Conservation (phyloP, 805 yeast genomes). For the Komagataella phaffii region DNA sequence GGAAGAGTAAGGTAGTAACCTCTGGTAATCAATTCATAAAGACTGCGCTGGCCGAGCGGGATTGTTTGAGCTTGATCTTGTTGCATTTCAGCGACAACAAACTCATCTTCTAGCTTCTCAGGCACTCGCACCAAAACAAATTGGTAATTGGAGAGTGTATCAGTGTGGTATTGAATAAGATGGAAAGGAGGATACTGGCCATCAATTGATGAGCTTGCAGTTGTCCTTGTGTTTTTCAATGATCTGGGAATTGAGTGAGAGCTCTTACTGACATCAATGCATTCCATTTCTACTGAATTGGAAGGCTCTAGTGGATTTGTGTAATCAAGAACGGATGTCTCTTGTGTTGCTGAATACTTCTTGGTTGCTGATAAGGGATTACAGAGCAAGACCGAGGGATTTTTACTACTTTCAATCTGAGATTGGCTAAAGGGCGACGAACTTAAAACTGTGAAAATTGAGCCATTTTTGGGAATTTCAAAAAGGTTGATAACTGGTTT, state of each 20-base stretch:
- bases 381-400: not conserved
- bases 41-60: constrained; percentile 16
- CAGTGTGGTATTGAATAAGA: constrained; percentile 27
- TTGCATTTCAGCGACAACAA: constrained; percentile 24
- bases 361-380: constrained; percentile 2
- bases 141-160: constrained; percentile 29
- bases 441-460: not conserved
- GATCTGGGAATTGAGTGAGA: constrained; percentile 39
- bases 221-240: constrained; percentile 14
- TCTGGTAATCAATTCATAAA: constrained; percentile 22
- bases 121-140: constrained; percentile 34
- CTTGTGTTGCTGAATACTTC: not conserved
- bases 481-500: not conserved
- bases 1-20: constrained; percentile 29
- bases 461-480: not conserved
- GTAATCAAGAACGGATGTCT: constrained; percentile 17
- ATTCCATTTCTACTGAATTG: constrained; percentile 24
- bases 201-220: constrained; percentile 44
- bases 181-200: constrained; percentile 34
- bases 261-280: constrained; percentile 29
- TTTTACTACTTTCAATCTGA: not conserved
- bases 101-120: constrained; percentile 12
- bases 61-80: constrained; percentile 10
- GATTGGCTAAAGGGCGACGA: not conserved
- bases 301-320: constrained; percentile 20